Percentiles rank a stretch among this genome's conserved stretches.
These are phyloP conservation scores for Gnomoniopsis smithogilvyi DNA, from an alignment of 2,329 filamentous ascomycete species.

Conservation along the genomic window DNA sequence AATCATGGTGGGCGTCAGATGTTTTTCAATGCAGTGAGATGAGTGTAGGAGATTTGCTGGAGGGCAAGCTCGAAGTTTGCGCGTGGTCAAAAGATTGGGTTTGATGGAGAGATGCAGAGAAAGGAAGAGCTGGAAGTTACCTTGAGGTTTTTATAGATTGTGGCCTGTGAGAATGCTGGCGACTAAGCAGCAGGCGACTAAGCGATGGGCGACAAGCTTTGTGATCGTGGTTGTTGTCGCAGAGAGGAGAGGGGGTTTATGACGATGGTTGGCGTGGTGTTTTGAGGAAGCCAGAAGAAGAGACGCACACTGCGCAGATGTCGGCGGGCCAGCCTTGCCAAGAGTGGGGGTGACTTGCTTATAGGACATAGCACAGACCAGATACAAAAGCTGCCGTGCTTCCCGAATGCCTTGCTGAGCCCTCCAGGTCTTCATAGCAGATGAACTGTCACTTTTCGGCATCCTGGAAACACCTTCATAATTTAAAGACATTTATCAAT, in stretches of 20 bases:
- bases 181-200: background rate
- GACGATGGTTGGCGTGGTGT: conserved; percentile 4
- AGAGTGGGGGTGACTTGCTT: conserved; percentile 16
- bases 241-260: background rate
- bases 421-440: background rate
- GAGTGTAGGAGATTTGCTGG: no score
- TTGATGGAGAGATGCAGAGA: background rate
- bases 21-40: background rate
- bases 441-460: background rate
- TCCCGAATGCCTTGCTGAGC: no score
- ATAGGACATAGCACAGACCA: conserved; percentile 9
- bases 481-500: no score
- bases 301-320: conserved; percentile 2
- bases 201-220: background rate
- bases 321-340: conserved; percentile 6
- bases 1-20: no score
- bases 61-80: background rate
- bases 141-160: background rate
- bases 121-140: background rate
- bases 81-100: background rate
- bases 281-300: background rate
- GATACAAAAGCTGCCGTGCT: no score
- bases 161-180: background rate
- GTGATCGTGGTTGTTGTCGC: background rate
- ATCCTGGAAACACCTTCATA: no score